Percentiles rank a stretch among this genome's conserved stretches.
Conservation (phyloP, 2,329 filamentous ascomycete genomes). For the Fusarium citri region DNA sequence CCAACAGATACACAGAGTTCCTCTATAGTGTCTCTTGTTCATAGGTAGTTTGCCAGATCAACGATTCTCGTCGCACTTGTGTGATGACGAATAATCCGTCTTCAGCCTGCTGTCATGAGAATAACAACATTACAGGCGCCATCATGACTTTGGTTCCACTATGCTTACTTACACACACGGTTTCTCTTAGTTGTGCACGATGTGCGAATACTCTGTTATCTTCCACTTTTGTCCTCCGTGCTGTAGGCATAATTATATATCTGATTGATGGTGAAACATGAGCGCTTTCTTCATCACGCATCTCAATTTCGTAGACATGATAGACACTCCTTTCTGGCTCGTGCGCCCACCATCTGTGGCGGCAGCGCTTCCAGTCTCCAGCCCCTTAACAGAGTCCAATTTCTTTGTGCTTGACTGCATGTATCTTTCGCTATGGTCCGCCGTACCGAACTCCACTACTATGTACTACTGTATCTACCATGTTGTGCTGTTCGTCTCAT, state of each 20-base stretch:
- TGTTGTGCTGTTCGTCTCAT: slow-evolving; percentile 24
- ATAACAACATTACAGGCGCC: slow-evolving; percentile 1
- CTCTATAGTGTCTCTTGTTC: neutral
- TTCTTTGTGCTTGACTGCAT: slow-evolving; percentile 39
- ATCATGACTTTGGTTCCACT: slow-evolving; percentile 30
- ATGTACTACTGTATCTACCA: neutral
- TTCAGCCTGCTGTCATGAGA: slow-evolving; percentile 6
- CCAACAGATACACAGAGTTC: neutral
- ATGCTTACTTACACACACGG: slow-evolving; percentile 24
- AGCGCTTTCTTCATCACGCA: slow-evolving; percentile 5
- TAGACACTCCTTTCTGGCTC: slow-evolving; percentile 36
- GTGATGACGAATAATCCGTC: neutral
- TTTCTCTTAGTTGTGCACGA: slow-evolving; percentile 14
- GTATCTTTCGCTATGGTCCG: slow-evolving; percentile 37
- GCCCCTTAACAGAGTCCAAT: slow-evolving; percentile 46
- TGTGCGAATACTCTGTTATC: slow-evolving; percentile 10
- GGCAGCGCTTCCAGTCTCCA: slow-evolving; percentile 43
- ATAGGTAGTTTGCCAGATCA: neutral
- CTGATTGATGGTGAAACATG: slow-evolving; percentile 25
- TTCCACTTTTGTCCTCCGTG: neutral
- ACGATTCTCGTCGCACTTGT: neutral
- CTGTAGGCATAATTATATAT: neutral
- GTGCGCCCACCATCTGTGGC: slow-evolving; percentile 34
- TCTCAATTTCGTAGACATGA: slow-evolving; percentile 12
- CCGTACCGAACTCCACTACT: slow-evolving; percentile 24